Base-by-base conservation (phyloP, 2,329 filamentous ascomycete species). In the Epichloe amarillans region DNA sequence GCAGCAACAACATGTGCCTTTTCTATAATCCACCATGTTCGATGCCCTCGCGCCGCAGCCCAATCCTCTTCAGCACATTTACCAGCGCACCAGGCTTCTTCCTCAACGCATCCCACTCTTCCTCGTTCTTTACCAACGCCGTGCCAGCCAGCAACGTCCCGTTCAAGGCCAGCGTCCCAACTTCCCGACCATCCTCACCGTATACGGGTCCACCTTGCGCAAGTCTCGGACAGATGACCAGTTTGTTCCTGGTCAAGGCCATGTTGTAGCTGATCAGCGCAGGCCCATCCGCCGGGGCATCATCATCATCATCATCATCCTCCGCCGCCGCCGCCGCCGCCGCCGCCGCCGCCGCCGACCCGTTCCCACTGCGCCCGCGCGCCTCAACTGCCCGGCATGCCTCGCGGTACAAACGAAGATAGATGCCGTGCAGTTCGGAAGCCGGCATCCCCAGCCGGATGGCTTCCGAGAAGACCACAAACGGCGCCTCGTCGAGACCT, bases 121-220 rank as follows among this genome's bases (percentile, higher is more conserved):
- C 64, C 57, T 76, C 64, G 30, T 62, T 78, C 66, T 82, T 83
- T 15, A 83, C 80, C 50, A 84, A 64, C 26, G 79, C 76, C 10
- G 80, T 83, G 6, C 80, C 80, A 10, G 79, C 80, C 54, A 83
- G 61, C n/a, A 83, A 63, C 0, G 80, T 83, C 3, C 80, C 80
- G 50, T 84, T 83, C 36, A 83, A 63, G 17, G 74, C 66, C 35
- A 81, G 52, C 23, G 58, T 62, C 0, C 76, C 77, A 2, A 71
- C 57, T 2, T 69, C 61, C 8, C 62, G 55, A 1, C 66, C 58
- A 1, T 64, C 60, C 46, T 63, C 52, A 14, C 33, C 56, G 4
- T 63, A 54, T 2, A 68, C 57, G 17, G 59, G 56, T 1, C 62
- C 61, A 0, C 79, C 79, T 58, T 83, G 79, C 0, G 72, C 68